phyloP scores from a whole-genome alignment of 2,329 filamentous ascomycete species.

The Neofusicoccum ribis region DNA sequence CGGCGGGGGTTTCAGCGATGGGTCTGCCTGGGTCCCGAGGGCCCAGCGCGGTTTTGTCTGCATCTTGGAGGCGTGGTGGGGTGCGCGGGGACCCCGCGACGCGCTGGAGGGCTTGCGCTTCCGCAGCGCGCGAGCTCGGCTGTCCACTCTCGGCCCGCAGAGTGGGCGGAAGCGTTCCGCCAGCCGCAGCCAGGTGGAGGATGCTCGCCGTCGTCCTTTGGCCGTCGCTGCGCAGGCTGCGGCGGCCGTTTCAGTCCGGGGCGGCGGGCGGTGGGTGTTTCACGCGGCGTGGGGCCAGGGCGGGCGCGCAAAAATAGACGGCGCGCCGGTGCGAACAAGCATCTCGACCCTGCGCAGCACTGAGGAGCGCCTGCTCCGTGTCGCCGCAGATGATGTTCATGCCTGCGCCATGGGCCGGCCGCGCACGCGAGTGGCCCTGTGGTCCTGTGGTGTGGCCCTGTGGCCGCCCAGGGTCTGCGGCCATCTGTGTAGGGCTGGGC shows the following conservation, averaged over 20 bases:
- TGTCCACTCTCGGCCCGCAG: constrained; percentile 11
- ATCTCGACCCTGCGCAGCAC: not conserved
- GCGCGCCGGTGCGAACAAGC: constrained; percentile 2
- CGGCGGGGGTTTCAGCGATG: not conserved
- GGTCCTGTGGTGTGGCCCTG: not conserved
- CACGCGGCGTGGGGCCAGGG: constrained; percentile 2
- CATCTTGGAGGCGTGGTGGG: not conserved
- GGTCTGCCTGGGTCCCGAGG: not conserved
- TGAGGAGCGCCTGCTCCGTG: not conserved
- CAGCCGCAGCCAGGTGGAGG: not conserved
- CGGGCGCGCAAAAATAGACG: not conserved
- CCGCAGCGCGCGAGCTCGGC: constrained; percentile 3
- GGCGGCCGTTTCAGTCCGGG: not conserved
- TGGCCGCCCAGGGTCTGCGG: not conserved
- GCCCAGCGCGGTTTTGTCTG: not conserved
- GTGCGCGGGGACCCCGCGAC: constrained; percentile 1
- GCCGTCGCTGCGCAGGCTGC: not conserved
- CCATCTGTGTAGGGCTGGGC: constrained; percentile 1
- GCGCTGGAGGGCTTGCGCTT: not conserved
- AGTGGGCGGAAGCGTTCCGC: constrained; percentile 12
- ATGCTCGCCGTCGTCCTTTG: not conserved
- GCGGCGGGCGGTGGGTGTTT: constrained; percentile 4
- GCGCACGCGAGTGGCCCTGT: not conserved
- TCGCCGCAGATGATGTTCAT: not conserved
- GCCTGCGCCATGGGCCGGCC: not conserved